Conservation (phyloP, 768 basidiomycete species). For the Hysterangium stoloniferum region DNA sequence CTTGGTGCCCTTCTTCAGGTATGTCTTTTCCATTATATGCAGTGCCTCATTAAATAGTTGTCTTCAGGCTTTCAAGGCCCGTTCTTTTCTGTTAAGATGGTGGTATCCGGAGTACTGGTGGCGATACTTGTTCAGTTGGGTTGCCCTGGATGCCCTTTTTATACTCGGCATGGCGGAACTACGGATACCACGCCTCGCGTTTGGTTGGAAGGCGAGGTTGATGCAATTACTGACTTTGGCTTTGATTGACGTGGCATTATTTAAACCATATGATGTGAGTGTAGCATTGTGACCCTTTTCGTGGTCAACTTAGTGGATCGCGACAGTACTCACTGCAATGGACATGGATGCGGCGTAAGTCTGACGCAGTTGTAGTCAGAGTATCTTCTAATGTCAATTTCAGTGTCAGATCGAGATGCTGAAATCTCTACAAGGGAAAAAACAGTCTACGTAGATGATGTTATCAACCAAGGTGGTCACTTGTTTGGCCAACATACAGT, state of each 20-base stretch:
- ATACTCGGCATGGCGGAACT: conserved; percentile 24
- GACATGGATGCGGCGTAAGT: conserved; percentile 43
- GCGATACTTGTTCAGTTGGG: conserved; percentile 59
- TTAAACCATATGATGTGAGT: conserved; percentile 20
- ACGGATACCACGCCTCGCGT: conserved; percentile 30
- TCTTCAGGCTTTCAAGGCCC: conserved; percentile 64
- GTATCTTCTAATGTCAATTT: neutral
- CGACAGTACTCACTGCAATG: conserved; percentile 20
- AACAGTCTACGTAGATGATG: conserved; percentile 22
- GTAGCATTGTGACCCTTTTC: neutral
- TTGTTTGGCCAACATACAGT: conserved; percentile 78
- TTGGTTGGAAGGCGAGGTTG: conserved; percentile 18
- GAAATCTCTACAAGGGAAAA: conserved; percentile 11
- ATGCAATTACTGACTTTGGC: conserved; percentile 16
- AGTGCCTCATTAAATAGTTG: conserved; percentile 3
- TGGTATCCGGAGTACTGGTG: conserved; percentile 35
- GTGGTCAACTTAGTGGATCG: conserved; percentile 6
- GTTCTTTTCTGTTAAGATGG: conserved; percentile 41
- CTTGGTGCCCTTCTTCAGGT: conserved; percentile 75
- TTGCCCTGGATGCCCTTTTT: conserved; percentile 20
- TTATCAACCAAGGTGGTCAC: conserved; percentile 23
- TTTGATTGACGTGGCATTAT: conserved; percentile 24
- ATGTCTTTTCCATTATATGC: conserved; percentile 16
- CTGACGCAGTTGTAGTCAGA: neutral
- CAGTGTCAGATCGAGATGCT: neutral